Evolutionary conservation across 306 rosid genomes (phyloP), one percentile per base, ranked within the genome.

Genomic region (Psophocarpus tetragonolobus): DNA sequence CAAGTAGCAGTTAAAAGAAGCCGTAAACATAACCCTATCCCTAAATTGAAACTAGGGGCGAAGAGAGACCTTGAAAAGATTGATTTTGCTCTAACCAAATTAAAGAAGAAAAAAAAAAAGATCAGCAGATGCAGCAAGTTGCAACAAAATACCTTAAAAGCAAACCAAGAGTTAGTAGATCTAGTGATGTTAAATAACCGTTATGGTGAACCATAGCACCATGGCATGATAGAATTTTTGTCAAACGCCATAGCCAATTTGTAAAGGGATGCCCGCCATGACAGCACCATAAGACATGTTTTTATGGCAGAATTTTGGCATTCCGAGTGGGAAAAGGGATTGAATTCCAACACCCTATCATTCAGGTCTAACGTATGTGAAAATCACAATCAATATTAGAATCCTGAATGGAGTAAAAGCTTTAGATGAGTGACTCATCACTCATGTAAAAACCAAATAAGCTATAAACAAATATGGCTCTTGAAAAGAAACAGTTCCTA

Each of bases 121-220:
- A 2, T 53, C n/a, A 10, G 60, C 47, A 71, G 51, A 71, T 14
- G 51, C 10, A 36, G 23, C 51, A 35, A 8, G 21, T 26, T 50
- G 65, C 50, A 62, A 71, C 76, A 53, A 35, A 32, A 32, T 11
- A 32, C 50, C 76, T 35, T 51, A 14, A 50, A 71, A 51, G 13
- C 21, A 33, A 47, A 32, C 64, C 45, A 33, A 32, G 45, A 38
- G 54, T 8, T 15, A 56, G 29, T 21, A 36, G 56, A 39, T 35
- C 66, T 38, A 56, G 56, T 39, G n/a, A n/a, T n/a, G n/a, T n/a
- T n/a, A n/a, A n/a, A n/a, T n/a, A n/a, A n/a, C n/a, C n/a, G n/a
- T n/a, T n/a, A n/a, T n/a, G n/a, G n/a, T n/a, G n/a, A n/a, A n/a
- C n/a, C n/a, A n/a, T n/a, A n/a, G n/a, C n/a, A n/a, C n/a, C n/a